phyloP scores from a whole-genome alignment of 495 filamentous ascomycete species.

The Achaetomiella virescens region DNA sequence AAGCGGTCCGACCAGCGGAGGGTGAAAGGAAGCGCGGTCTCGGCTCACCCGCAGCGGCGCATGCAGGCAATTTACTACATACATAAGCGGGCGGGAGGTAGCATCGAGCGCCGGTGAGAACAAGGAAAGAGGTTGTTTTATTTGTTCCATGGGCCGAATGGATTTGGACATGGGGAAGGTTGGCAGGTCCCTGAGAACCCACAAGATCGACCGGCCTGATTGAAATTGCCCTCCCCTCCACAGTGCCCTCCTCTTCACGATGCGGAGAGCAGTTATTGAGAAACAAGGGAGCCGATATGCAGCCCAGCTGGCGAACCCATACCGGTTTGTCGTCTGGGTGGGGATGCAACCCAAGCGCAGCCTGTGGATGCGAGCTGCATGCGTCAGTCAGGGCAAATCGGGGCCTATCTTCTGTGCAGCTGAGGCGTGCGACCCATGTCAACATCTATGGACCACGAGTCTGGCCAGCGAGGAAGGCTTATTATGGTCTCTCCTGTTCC shows the following conservation, averaged over 20 bases:
- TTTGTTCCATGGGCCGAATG: constrained; percentile 24
- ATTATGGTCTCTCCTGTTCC: neutral
- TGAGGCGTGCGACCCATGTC: constrained; percentile 14
- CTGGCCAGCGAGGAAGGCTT: neutral
- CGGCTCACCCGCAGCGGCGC: constrained; percentile 21
- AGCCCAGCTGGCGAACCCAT: neutral
- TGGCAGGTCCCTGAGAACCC: constrained; percentile 20
- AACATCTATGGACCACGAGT: neutral
- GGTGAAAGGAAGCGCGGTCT: constrained; percentile 7
- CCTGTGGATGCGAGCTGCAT: neutral
- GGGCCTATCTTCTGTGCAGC: neutral
- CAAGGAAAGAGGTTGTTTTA: constrained; percentile 23
- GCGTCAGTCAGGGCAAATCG: neutral
- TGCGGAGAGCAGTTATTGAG: neutral
- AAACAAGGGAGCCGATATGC: neutral
- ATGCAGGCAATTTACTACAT: constrained; percentile 27
- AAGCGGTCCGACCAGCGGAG: neutral
- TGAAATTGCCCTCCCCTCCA: neutral
- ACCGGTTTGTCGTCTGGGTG: no score
- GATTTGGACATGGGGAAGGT: constrained; percentile 24
- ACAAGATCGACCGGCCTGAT: constrained; percentile 12
- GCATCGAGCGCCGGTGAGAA: constrained; percentile 15
- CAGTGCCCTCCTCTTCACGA: neutral
- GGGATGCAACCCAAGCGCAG: neutral
- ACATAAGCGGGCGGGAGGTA: constrained; percentile 13